Conservation (phyloP, 2,329 filamentous ascomycete species). For the Epichloe glyceriae region DNA sequence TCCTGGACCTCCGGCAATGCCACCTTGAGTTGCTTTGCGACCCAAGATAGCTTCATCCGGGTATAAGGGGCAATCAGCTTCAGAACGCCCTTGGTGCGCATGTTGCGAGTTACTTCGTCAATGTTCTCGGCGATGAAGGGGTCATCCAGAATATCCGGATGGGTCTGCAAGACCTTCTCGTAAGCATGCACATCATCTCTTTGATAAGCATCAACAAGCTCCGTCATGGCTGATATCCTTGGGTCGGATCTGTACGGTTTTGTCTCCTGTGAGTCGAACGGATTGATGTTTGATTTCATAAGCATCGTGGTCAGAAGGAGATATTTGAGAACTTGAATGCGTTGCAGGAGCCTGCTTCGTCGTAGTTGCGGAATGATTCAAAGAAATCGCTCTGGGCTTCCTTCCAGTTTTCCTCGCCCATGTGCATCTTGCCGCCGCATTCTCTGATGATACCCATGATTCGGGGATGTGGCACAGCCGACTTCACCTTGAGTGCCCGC, state of each 20-base stretch:
- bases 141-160: constrained; percentile 80
- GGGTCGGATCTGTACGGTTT: constrained; percentile 96
- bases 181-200: constrained; percentile 88
- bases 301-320: constrained; percentile 94
- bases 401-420: constrained; percentile 99
- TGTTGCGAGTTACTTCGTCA: constrained; percentile 94
- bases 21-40: constrained; percentile 80
- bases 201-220: constrained; percentile 93
- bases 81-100: constrained; percentile 89
- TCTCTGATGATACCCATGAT: constrained; percentile 99
- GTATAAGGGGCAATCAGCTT: constrained; percentile 93
- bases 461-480: constrained; percentile 95
- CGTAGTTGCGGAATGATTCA: constrained; percentile 97
- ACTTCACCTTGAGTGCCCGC: constrained; percentile 79
- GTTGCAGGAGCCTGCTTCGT: constrained; percentile 94
- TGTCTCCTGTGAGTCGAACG: constrained; percentile 96
- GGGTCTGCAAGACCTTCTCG: constrained; percentile 73
- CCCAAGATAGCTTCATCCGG: constrained; percentile 76
- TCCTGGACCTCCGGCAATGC: constrained; percentile 79
- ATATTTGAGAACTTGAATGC: constrained; percentile 96
- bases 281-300: constrained; percentile 97
- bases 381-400: constrained; percentile 96
- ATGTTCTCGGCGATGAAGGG: constrained; percentile 98
- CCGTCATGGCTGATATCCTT: constrained; percentile 92
- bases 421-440: constrained; percentile 99